Conservation (phyloP, 2,329 filamentous ascomycete species). For the Saccharata proteae region DNA sequence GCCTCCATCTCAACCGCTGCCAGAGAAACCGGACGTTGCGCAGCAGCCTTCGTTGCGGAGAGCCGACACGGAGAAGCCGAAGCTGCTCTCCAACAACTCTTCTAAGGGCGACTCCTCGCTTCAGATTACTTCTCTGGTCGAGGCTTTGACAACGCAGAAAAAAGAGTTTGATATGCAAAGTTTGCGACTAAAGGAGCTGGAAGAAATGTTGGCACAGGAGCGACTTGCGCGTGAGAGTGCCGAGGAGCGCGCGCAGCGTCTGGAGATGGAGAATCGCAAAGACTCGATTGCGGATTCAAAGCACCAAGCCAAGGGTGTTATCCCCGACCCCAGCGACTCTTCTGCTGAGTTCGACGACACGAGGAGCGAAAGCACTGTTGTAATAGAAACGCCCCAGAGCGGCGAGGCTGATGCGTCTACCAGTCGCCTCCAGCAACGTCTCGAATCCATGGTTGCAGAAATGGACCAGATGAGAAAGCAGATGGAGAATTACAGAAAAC, state of each 20-base stretch:
- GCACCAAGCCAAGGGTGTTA: constrained; percentile 20
- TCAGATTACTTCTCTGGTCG: constrained; percentile 74
- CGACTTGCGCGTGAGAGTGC: constrained; percentile 70
- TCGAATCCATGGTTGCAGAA: constrained; percentile 66
- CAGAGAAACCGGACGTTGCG: constrained; percentile 73
- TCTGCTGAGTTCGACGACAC: constrained; percentile 7
- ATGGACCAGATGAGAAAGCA: constrained; percentile 72
- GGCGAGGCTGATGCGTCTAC: constrained; percentile 26
- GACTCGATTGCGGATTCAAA: constrained; percentile 9
- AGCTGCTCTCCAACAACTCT: constrained; percentile 29
- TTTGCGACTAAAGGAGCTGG: constrained; percentile 66
- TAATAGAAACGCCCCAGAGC: constrained; percentile 17
- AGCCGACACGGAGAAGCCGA: constrained; percentile 62
- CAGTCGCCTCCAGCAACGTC: constrained; percentile 51
- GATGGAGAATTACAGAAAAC: constrained; percentile 63
- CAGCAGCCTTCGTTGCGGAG: constrained; percentile 60
- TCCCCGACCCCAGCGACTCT: constrained; percentile 24
- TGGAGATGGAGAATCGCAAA: constrained; percentile 50
- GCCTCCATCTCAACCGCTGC: constrained; percentile 82
- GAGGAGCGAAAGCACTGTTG: constrained; percentile 9
- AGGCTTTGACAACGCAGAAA: constrained; percentile 72
- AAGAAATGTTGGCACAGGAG: constrained; percentile 67
- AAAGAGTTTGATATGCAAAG: constrained; percentile 79
- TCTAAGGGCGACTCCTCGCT: constrained; percentile 43
- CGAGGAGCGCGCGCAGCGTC: constrained; percentile 64